Evolutionary conservation across 805 yeast genomes (phyloP).

Genomic region (Wickerhamomyces kurtzmanii): DNA sequence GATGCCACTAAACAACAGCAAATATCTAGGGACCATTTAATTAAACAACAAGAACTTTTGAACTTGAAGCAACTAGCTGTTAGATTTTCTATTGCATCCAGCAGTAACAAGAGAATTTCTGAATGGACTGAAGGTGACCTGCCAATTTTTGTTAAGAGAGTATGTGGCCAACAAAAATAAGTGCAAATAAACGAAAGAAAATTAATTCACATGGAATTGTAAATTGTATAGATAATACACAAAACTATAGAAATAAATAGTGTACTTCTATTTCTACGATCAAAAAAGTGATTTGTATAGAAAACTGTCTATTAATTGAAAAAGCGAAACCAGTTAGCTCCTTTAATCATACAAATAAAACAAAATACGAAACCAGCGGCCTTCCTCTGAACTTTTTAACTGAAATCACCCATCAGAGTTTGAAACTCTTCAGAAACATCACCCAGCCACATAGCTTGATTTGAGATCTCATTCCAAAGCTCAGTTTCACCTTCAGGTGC

Average conservation of each 20-base stretch:
- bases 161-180: too few species aligned
- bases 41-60: conserved; percentile 23
- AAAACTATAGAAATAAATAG: too few species aligned
- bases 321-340: too few species aligned
- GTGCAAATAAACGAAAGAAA: too few species aligned
- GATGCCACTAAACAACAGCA: conserved; percentile 2
- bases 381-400: not conserved
- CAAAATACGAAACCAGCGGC: too few species aligned
- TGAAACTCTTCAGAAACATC: conserved; percentile 30
- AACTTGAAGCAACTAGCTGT: conserved; percentile 36
- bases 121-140: conserved; percentile 56
- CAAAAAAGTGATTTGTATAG: too few species aligned
- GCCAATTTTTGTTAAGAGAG: conserved; percentile 33
- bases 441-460: conserved; percentile 69
- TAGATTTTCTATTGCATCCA: conserved; percentile 30
- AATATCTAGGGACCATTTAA: conserved; percentile 2
- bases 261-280: too few species aligned
- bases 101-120: conserved; percentile 41
- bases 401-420: conserved; percentile 12
- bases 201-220: too few species aligned
- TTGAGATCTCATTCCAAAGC: conserved; percentile 71
- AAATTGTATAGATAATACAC: too few species aligned
- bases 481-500: conserved; percentile 34
- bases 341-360: too few species aligned
- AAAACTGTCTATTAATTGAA: too few species aligned